phyloP scores from a whole-genome alignment of 176 grass and related monocot genomes.

The Chloris gayana region DNA sequence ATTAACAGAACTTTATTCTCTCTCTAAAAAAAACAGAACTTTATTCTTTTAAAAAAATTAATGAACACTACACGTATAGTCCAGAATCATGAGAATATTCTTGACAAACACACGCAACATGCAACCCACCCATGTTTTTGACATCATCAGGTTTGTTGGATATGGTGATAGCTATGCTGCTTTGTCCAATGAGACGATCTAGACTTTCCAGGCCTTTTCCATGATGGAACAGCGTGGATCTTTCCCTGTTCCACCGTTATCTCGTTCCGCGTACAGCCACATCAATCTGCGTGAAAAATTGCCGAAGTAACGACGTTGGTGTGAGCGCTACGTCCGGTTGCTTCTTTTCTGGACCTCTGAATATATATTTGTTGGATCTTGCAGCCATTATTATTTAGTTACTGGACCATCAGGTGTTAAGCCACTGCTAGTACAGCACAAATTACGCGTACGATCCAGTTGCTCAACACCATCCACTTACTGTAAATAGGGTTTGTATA shows the following conservation, averaged over 20 bases:
- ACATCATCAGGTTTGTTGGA: neutral
- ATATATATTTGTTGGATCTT: slow-evolving; percentile 56
- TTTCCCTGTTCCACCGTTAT: slow-evolving; percentile 27
- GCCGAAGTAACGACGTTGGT: slow-evolving; percentile 18
- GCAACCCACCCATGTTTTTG: neutral
- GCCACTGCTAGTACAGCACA: neutral
- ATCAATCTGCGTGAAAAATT: slow-evolving; percentile 19
- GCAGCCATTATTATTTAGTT: slow-evolving; percentile 1
- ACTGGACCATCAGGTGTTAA: slow-evolving; percentile 21
- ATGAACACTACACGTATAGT: neutral
- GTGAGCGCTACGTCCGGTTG: slow-evolving; percentile 21
- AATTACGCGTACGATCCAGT: neutral
- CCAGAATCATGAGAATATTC: neutral
- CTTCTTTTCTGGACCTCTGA: slow-evolving; percentile 20
- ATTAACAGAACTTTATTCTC: too few species aligned
- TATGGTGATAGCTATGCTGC: neutral
- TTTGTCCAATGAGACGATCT: neutral
- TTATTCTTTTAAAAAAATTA: too few species aligned
- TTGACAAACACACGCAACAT: neutral
- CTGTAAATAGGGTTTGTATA: neutral
- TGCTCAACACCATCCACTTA: slow-evolving; percentile 15
- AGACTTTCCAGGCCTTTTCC: neutral
- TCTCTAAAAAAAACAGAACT: too few species aligned
- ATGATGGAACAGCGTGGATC: slow-evolving; percentile 30
- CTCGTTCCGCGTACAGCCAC: slow-evolving; percentile 6